These are phyloP conservation scores for Pisolithus orientalis DNA, from an alignment of 768 basidiomycete genomes.

Conservation along the genomic window DNA sequence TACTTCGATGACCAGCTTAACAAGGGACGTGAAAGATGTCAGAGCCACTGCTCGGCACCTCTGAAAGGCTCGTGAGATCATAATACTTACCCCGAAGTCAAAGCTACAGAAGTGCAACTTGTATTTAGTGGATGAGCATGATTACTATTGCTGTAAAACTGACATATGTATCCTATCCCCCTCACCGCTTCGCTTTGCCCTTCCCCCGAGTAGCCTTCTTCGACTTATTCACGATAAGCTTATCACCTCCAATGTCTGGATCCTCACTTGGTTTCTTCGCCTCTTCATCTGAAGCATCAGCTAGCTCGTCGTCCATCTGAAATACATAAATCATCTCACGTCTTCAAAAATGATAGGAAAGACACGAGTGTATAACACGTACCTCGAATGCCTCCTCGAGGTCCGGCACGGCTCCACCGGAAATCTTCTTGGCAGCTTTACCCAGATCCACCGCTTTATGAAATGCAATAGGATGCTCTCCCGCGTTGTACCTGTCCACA, in stretches of 20 bases:
- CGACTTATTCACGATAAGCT: constrained; percentile 47
- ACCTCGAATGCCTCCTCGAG: constrained; percentile 89
- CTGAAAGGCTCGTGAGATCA: no score
- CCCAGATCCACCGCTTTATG: constrained; percentile 81
- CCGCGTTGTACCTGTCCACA: constrained; percentile 71
- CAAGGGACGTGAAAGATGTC: no score
- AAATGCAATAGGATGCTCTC: constrained; percentile 92
- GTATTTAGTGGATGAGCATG: no score
- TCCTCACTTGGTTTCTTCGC: constrained; percentile 26
- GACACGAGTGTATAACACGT: constrained; percentile 17
- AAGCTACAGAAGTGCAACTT: no score
- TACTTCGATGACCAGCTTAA: no score
- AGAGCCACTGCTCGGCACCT: no score
- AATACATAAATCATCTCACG: not conserved
- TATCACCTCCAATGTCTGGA: constrained; percentile 49
- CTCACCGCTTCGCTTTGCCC: constrained; percentile 1
- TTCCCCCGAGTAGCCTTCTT: constrained; percentile 15
- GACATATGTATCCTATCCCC: not conserved
- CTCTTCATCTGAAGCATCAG: constrained; percentile 46
- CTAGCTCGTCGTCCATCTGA: constrained; percentile 41
- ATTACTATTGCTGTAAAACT: no score
- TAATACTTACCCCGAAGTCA: no score
- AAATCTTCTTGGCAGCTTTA: constrained; percentile 74
- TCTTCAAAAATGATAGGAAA: not conserved
- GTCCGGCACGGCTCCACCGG: constrained; percentile 73